Base-by-base conservation (phyloP, 2,329 filamentous ascomycete genomes). In the Shiraia sp. region DNA sequence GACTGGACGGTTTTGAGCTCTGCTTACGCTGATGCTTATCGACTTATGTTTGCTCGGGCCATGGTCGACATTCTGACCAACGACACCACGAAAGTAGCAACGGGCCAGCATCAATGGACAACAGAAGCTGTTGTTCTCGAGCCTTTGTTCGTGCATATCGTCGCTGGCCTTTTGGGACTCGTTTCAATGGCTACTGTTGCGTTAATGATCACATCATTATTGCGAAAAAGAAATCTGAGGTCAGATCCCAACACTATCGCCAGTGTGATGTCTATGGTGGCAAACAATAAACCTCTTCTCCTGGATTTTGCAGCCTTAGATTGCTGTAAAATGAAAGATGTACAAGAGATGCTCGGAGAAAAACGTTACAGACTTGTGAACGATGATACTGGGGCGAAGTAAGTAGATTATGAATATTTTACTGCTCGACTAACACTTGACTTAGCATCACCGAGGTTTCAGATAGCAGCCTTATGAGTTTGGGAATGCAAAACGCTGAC, bases 11-110 rank as follows among this genome's bases (percentile, higher is more conserved):
- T 42, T 0, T 40, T 78, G 0, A 50, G 57, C 0, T 22, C 48
- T 2, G 66, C 70, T 0, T 75, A 74, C 32, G 59, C 71, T 19
- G 55, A 59, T 1, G 72, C 72, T 0, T 75, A 78, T 38, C 56
- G 69, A 10, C 22, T 78, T 0, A 49, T 77, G 0, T 76, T 78
- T 30, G 49, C 70, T 0, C 54, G 69, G 1, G 43, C 57, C 0
- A 61, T 74, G 60, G 45, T 51, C 0, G 63, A 71, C 5, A 47
- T 71, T 1, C 42, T 72, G 0, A 41, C 36, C 0, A 9, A 22
- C 0, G 37, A 57, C 0, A 10, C 24, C 12, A 56, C 34, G 6
- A 32, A 23, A 13, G 29, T 26, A 33, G 37, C 17, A 2, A 27
- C 17, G 1, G 66, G 69, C 0, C 27, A 39, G 2, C 44, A 49